Conservation (phyloP, 306 rosid genomes). For the Urtica urens region DNA sequence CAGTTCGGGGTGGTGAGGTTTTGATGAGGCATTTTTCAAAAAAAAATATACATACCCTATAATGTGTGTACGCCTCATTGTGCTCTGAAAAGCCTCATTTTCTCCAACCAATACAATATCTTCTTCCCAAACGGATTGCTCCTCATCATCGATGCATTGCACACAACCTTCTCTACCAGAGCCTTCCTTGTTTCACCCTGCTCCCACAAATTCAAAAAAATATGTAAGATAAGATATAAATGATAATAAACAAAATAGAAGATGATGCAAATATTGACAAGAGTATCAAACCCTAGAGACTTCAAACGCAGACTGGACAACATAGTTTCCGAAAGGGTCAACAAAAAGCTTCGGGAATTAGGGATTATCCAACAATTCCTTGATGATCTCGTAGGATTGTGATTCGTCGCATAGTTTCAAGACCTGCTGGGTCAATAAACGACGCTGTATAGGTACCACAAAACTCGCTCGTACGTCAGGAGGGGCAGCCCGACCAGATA, state of each 20-base stretch:
- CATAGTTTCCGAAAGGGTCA: constrained; percentile 60
- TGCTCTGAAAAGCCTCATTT: too few relatives aligned
- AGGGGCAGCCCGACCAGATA: too few relatives aligned
- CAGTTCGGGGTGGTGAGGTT: too few relatives aligned
- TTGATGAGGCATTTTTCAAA: too few relatives aligned
- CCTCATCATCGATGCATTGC: constrained; percentile 22
- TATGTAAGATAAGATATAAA: neutral
- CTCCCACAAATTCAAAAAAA: neutral
- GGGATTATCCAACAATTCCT: constrained; percentile 31
- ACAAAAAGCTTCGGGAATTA: constrained; percentile 32
- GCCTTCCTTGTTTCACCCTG: constrained; percentile 24
- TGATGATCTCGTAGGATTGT: constrained; percentile 15
- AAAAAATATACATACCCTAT: too few relatives aligned
- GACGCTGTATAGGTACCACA: too few relatives aligned
- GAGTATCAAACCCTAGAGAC: constrained; percentile 37
- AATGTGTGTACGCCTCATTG: too few relatives aligned
- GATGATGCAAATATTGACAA: neutral
- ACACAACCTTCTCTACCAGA: constrained; percentile 22
- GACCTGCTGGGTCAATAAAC: too few relatives aligned
- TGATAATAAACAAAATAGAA: neutral
- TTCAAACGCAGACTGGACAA: constrained; percentile 34
- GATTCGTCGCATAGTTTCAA: constrained; percentile 19
- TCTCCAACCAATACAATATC: constrained; percentile 21
- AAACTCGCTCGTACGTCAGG: too few relatives aligned
- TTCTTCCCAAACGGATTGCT: constrained; percentile 36